These are phyloP conservation scores for Claviceps humidiphila DNA, from an alignment of 2,329 filamentous ascomycete genomes.

Conservation along the genomic window DNA sequence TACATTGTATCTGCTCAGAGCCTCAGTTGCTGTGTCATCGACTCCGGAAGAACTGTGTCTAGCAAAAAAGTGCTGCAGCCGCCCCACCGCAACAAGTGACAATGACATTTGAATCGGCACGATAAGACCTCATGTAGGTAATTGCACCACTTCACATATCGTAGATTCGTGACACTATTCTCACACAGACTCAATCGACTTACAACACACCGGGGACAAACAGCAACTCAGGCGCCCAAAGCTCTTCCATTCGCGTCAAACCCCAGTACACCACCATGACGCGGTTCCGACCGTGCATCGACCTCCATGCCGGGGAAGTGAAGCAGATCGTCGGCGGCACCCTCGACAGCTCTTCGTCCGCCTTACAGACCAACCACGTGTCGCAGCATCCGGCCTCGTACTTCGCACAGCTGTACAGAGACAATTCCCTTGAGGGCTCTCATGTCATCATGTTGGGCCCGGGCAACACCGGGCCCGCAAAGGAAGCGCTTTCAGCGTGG, in stretches of 20 bases:
- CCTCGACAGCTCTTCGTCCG: conserved; percentile 50
- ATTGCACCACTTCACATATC: no score
- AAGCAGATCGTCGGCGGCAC: conserved; percentile 98
- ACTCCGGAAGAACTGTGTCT: no score
- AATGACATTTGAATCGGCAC: no score
- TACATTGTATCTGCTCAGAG: no score
- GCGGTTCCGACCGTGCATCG: conserved; percentile 88
- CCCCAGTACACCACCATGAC: conserved; percentile 52
- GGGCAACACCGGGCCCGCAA: conserved; percentile 69
- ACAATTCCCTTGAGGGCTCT: conserved; percentile 60
- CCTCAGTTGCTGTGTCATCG: no score
- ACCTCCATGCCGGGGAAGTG: conserved; percentile 91
- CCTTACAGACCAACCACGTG: conserved; percentile 83
- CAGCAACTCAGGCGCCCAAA: not conserved
- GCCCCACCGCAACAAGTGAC: no score
- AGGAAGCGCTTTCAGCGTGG: conserved; percentile 67
- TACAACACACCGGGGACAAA: not conserved
- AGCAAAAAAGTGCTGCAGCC: no score
- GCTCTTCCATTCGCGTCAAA: not conserved
- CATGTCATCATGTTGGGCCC: conserved; percentile 96
- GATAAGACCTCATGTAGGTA: no score
- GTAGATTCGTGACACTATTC: no score
- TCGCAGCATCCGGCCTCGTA: conserved; percentile 70
- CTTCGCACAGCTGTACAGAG: conserved; percentile 70
- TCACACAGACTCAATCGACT: no score